phyloP scores from a whole-genome alignment of 371 early-diverging fungal genomes.

The Rhizopus sp. region DNA sequence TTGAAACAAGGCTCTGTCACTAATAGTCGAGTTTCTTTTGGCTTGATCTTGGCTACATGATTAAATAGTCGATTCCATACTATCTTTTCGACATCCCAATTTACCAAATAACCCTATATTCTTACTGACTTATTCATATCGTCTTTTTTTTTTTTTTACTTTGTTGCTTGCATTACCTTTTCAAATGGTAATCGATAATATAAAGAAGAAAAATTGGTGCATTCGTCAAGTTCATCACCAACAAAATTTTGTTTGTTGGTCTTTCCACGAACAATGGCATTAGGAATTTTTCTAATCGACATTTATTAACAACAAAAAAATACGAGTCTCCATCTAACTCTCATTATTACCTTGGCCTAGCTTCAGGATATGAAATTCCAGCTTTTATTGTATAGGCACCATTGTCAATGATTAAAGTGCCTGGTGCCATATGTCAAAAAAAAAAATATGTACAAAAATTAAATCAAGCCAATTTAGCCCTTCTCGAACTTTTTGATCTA shows the following conservation, averaged over 20 bases:
- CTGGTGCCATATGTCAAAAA: conserved; percentile 3
- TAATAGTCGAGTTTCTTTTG: conserved; percentile 63
- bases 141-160: not conserved
- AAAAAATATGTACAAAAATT: conserved; percentile 1
- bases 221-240: conserved; percentile 70
- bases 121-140: not conserved
- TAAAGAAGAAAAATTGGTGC: conserved; percentile 73
- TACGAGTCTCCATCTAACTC: not conserved
- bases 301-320: too few relatives aligned
- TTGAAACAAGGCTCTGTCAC: conserved; percentile 85
- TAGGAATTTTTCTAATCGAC: conserved; percentile 53
- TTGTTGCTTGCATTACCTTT: conserved; percentile 41
- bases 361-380: conserved; percentile 48
- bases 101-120: conserved; percentile 67
- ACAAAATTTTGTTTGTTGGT: conserved; percentile 61
- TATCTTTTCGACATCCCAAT: conserved; percentile 78
- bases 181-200: conserved; percentile 82
- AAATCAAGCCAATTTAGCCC: not conserved
- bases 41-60: conserved; percentile 64
- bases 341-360: conserved; percentile 30
- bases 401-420: conserved; percentile 70
- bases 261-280: conserved; percentile 66
- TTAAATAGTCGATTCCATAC: conserved; percentile 79
- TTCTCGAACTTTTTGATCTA: not conserved
- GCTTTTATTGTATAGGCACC: conserved; percentile 77